Base-by-base conservation (phyloP, 768 basidiomycete species). In the Phaeotremella skinneri region DNA sequence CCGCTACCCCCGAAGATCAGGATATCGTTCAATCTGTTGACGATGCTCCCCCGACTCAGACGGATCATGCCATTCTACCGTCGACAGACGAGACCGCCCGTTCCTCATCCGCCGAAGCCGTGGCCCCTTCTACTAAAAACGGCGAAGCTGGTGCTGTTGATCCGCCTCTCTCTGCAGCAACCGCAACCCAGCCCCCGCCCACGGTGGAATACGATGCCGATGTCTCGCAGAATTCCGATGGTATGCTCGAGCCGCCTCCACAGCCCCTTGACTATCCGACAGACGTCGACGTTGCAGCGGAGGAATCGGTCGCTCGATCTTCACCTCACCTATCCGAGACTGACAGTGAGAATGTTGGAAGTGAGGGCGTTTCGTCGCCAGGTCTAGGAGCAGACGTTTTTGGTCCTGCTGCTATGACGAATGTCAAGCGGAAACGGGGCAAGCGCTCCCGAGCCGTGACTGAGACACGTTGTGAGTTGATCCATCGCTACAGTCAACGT, bases 141-240 rank as follows among this genome's bases (percentile, higher is more conserved):
- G n/a, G n/a, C n/a, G n/a, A n/a, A n/a, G n/a, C n/a, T n/a, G n/a
- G n/a, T n/a, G n/a, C n/a, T n/a, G n/a, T n/a, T n/a, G n/a, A n/a
- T n/a, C n/a, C n/a, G n/a, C n/a, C n/a, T n/a, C n/a, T n/a, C n/a
- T n/a, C n/a, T n/a, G 34, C 30, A 1, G 45, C 9, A 6, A 17
- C 47, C 4, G 6, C 27, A 41, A 17, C 30, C 14, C 14, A 4
- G 13, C 29, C 14, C 20, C 52, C 23, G 20, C 42, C 52, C 1
- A 56, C 52, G 4, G 42, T 7, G 0, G 63, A 59, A 23, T 73
- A 73, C 51, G 71, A 73, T 42, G 71, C 68, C 4, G 71, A 73
- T 45, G 45, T 69, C 37, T 73, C 71, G 1, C 59, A 63, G 26
- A 62, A 58, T 16, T 6, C 48, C 45, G 49, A 56, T 4, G 41